Evolutionary conservation across 2,329 filamentous ascomycete genomes (phyloP).

Genomic region (Coniella vitis): DNA sequence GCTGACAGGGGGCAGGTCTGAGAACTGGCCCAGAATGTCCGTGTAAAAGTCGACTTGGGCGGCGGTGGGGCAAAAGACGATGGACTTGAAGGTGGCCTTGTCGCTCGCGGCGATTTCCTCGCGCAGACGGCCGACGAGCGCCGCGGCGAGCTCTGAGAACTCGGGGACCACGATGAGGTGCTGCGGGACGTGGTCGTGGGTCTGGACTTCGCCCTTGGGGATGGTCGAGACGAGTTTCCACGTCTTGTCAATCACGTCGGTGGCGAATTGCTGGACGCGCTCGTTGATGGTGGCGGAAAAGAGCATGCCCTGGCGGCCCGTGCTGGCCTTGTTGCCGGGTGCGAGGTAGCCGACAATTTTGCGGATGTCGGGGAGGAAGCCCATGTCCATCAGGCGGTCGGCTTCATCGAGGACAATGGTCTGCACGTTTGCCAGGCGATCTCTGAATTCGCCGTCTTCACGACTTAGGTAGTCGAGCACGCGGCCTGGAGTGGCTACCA

Average conservation of each 20-base stretch:
- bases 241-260: conserved; percentile 56
- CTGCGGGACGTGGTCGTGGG: conserved; percentile 71
- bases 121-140: conserved; percentile 50
- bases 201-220: conserved; percentile 64
- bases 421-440: conserved; percentile 62
- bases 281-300: conserved; percentile 80
- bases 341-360: conserved; percentile 71
- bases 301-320: conserved; percentile 65
- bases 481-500: conserved; percentile 75
- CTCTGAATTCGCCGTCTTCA: conserved; percentile 59
- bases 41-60: conserved; percentile 45
- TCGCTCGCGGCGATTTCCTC: conserved; percentile 32
- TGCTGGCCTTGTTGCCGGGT: conserved; percentile 38
- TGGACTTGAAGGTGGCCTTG: conserved; percentile 65
- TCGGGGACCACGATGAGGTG: conserved; percentile 60
- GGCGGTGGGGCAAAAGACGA: conserved; percentile 67
- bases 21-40: conserved; percentile 33
- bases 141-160: conserved; percentile 59
- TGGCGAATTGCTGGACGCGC: conserved; percentile 71
- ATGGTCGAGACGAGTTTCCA: conserved; percentile 84
- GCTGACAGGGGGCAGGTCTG: conserved; percentile 36
- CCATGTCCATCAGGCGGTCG: conserved; percentile 83
- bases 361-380: conserved; percentile 73
- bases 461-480: conserved; percentile 73
- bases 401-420: conserved; percentile 88